Conservation (phyloP, 1,284 basidiomycete genomes). For the Rhodofomes roseus region DNA sequence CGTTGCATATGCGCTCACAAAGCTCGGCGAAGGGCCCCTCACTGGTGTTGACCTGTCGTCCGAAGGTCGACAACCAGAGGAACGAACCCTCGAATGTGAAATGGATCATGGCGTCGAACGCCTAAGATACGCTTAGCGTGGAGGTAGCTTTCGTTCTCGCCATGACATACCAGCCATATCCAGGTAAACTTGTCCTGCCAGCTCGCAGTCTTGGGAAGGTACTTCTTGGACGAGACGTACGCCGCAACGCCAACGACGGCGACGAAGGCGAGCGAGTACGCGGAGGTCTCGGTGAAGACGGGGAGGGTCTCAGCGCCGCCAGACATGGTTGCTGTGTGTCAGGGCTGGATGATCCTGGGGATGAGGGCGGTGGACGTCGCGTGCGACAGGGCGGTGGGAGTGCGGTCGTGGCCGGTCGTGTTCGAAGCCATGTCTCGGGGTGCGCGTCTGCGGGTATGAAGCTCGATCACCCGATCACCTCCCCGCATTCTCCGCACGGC, state of each 20-base stretch:
- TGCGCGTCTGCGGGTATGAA: neutral
- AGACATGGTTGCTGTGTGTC: neutral
- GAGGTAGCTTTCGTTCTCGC: neutral
- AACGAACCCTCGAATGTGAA: constrained; percentile 78
- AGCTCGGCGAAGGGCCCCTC: constrained; percentile 68
- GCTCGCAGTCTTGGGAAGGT: constrained; percentile 58
- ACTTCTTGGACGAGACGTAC: constrained; percentile 42
- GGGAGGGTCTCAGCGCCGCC: constrained; percentile 13
- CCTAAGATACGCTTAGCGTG: constrained; percentile 31
- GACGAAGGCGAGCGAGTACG: constrained; percentile 61
- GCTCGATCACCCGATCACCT: neutral
- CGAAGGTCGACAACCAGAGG: constrained; percentile 71
- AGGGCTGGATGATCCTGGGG: neutral
- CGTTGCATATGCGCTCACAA: constrained; percentile 52
- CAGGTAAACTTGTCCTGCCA: constrained; percentile 66
- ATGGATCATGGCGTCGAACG: constrained; percentile 77
- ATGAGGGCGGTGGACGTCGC: neutral
- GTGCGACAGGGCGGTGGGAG: neutral
- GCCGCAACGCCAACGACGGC: constrained; percentile 46
- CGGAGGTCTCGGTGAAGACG: constrained; percentile 67
- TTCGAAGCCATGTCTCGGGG: neutral
- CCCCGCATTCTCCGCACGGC: neutral
- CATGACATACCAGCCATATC: constrained; percentile 60
- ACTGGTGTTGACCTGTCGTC: constrained; percentile 67
- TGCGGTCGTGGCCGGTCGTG: neutral